Evolutionary conservation across 2,329 filamentous ascomycete species (phyloP), one percentile per base, ranked within the genome.

Genomic region (Clarireedia monteithiana): DNA sequence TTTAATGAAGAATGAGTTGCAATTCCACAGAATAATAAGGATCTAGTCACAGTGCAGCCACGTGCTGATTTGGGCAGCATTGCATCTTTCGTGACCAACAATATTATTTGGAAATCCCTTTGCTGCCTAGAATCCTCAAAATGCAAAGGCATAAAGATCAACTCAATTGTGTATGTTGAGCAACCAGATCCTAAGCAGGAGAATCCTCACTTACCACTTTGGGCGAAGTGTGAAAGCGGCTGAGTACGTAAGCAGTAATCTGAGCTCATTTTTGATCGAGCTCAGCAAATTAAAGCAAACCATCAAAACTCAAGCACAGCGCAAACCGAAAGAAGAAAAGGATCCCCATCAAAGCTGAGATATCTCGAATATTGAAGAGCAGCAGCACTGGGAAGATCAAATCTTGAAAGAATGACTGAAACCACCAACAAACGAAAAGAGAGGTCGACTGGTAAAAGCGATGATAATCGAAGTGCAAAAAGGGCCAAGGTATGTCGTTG

Each of bases 391-490:
- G 20, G 10, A 45, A 44, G 26, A 23, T 4, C 26, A 24, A 30
- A 14, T 2, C 17, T n/a, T 15, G 26, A 23, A 4, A 17, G 10
- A 26, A 55, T 52, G 51, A 36, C 48, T 15, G 47, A 55, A n/a
- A 40, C 51, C 26, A 58, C 50, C 24, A 55, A 55, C 24, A 61
- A 61, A 26, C 48, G 57, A 36, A 60, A 61, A 45, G 54, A 56
- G 27, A 53, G 57, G n/a, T 53, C 57, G 9, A 53, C 17, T 5
- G 48, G 48, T 10, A 23, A 24, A 20, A 47, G 48, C 36, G 48
- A 39, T 3, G 40, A 51, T 48, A 17, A 42, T 53, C 30, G 60
- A 60, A 49, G 49, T 49, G 20, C 45, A 30, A 47, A 62, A 52
- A 58, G 57, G 55, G 50, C 23, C 46, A 50, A 36, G 49, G 30